A percentile compares a stretch with the other conserved stretches of the same genome.
Conservation (phyloP, 2,329 filamentous ascomycete species). For the Lasiodiplodia sp. region DNA sequence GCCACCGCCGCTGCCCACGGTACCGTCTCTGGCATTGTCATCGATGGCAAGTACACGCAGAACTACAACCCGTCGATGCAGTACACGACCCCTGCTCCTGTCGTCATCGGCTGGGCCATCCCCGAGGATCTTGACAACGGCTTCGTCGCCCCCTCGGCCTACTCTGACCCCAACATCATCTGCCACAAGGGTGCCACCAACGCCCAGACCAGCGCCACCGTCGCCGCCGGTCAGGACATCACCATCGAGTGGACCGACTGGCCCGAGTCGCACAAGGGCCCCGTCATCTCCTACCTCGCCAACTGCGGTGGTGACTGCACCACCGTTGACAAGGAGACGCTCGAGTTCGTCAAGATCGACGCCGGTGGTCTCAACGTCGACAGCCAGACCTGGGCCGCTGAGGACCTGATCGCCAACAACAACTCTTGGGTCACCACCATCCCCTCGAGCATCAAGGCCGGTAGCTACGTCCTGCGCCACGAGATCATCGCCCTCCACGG, state of each 20-base stretch:
- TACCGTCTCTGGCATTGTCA: constrained; percentile 52
- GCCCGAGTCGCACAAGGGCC: constrained; percentile 70
- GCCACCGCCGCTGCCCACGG: constrained; percentile 56
- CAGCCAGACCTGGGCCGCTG: constrained; percentile 61
- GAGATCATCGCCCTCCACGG: constrained; percentile 69
- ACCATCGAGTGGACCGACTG: constrained; percentile 69
- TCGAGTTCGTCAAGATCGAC: constrained; percentile 71
- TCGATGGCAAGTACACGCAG: constrained; percentile 56
- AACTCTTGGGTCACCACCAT: constrained; percentile 60
- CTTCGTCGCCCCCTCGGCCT: constrained; percentile 58
- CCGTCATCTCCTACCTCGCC: constrained; percentile 70
- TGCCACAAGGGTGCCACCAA: constrained; percentile 66
- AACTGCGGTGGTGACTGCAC: constrained; percentile 64
- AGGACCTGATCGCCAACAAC: constrained; percentile 58
- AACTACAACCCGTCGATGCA: constrained; percentile 54
- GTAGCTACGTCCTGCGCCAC: constrained; percentile 66
- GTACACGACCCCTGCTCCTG: constrained; percentile 44
- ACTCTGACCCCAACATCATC: constrained; percentile 62
- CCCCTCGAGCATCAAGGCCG: constrained; percentile 60
- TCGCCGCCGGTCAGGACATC: constrained; percentile 66
- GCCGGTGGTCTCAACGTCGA: constrained; percentile 59
- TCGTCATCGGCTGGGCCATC: constrained; percentile 63
- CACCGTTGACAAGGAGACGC: constrained; percentile 58
- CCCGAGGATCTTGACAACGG: constrained; percentile 59
- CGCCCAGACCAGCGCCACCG: constrained; percentile 60